Percentiles rank a stretch among this genome's conserved stretches.
Conservation (phyloP, 768 basidiomycete species). For the Boletus huronensis region DNA sequence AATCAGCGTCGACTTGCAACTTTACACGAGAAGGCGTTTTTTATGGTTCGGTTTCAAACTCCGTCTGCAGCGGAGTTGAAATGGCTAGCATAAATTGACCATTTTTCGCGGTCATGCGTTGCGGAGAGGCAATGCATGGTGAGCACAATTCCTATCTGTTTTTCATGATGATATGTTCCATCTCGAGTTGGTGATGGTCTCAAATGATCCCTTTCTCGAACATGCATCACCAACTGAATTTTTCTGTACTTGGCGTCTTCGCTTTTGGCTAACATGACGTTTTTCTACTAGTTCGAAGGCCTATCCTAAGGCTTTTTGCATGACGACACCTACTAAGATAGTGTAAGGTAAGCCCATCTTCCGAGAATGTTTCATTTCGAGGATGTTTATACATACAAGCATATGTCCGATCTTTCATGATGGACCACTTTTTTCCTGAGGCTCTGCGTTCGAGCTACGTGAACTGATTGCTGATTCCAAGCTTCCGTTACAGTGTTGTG, state of each 20-base stretch:
- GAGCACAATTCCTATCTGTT: slow-evolving; percentile 24
- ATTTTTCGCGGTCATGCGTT: neutral
- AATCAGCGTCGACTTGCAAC: neutral
- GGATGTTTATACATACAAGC: slow-evolving; percentile 65
- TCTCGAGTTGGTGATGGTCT: slow-evolving; percentile 68
- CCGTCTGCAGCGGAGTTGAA: slow-evolving; percentile 28
- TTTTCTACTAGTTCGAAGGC: neutral
- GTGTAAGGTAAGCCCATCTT: slow-evolving; percentile 8
- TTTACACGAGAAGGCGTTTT: neutral
- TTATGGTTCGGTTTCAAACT: slow-evolving; percentile 19
- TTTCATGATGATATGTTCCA: slow-evolving; percentile 66
- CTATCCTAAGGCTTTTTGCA: neutral
- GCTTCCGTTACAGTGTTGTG: neutral
- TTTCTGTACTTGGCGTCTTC: slow-evolving; percentile 22
- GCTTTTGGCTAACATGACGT: slow-evolving; percentile 1
- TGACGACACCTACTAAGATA: neutral
- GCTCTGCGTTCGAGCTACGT: neutral
- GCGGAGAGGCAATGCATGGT: slow-evolving; percentile 20
- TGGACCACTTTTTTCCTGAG: slow-evolving; percentile 57
- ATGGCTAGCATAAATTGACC: neutral
- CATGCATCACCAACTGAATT: slow-evolving; percentile 66
- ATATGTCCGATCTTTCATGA: slow-evolving; percentile 69
- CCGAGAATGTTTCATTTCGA: slow-evolving; percentile 18
- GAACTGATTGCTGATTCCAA: slow-evolving; percentile 4
- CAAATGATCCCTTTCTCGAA: slow-evolving; percentile 71